Conservation (phyloP, 805 yeast genomes). For the Yamadazyma sp. region DNA sequence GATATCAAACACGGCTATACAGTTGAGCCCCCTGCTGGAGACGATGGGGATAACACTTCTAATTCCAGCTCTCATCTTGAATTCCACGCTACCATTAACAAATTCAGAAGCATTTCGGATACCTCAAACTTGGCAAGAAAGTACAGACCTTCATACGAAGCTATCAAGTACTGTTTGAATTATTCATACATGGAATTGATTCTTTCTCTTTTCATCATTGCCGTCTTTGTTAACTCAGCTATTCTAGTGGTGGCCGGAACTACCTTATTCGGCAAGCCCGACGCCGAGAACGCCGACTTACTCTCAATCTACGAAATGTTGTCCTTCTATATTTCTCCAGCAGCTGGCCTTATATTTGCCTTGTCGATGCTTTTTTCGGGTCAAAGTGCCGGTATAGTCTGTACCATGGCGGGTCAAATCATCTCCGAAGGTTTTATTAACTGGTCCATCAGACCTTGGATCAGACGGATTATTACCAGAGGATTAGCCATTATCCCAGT, state of each 20-base stretch:
- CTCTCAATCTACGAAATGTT: slow-evolving; percentile 46
- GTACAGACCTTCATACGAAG: slow-evolving; percentile 75
- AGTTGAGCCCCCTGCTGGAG: slow-evolving; percentile 4
- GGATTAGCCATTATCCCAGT: slow-evolving; percentile 44
- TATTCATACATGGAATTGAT: slow-evolving; percentile 82
- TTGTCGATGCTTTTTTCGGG: slow-evolving; percentile 47
- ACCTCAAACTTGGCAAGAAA: slow-evolving; percentile 16
- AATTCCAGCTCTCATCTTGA: slow-evolving; percentile 9
- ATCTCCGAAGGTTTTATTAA: slow-evolving; percentile 46
- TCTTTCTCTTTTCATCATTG: slow-evolving; percentile 79
- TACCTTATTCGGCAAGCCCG: slow-evolving; percentile 42
- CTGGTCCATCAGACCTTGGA: slow-evolving; percentile 46
- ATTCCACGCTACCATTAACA: slow-evolving; percentile 16
- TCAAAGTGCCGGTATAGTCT: slow-evolving; percentile 48
- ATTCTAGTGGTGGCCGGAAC: slow-evolving; percentile 50
- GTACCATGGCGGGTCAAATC: slow-evolving; percentile 51
- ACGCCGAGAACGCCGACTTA: slow-evolving; percentile 47
- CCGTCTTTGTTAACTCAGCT: slow-evolving; percentile 89
- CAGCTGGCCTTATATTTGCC: slow-evolving; percentile 46
- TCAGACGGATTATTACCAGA: slow-evolving; percentile 42
- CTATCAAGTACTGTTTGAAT: slow-evolving; percentile 75
- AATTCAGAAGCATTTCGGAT: slow-evolving; percentile 18
- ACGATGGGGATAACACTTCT: not conserved
- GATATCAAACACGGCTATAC: slow-evolving; percentile 34
- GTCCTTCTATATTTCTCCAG: slow-evolving; percentile 43